phyloP scores from a whole-genome alignment of 345 rosid species.

The Melastoma malabathricum region DNA sequence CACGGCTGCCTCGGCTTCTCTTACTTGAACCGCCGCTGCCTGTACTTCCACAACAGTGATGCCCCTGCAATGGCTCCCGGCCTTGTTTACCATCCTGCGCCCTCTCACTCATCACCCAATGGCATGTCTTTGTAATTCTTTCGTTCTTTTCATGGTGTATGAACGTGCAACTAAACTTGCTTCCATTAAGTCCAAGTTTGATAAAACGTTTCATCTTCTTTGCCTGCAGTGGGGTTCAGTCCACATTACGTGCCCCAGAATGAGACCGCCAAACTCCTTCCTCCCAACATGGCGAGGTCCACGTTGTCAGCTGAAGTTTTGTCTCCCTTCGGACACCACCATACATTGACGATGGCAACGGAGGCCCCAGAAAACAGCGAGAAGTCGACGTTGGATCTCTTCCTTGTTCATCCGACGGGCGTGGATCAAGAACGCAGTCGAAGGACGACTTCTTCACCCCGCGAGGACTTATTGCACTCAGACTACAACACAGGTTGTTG shows the following conservation, averaged over 20 bases:
- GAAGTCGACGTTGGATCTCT: slow-evolving; percentile 27
- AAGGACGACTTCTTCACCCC: slow-evolving; percentile 4
- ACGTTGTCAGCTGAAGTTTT: no score
- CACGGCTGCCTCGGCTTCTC: slow-evolving; percentile 17
- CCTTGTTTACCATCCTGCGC: slow-evolving; percentile 7
- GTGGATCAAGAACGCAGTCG: slow-evolving; percentile 8
- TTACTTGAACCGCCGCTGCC: no score
- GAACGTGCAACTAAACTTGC: no score
- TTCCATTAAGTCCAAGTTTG: no score
- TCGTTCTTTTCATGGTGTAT: no score
- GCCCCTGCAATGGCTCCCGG: slow-evolving; percentile 10
- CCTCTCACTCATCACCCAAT: slow-evolving; percentile 25
- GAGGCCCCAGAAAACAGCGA: not conserved
- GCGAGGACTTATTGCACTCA: slow-evolving; percentile 4
- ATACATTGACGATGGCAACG: not conserved
- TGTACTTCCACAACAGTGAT: slow-evolving; percentile 2
- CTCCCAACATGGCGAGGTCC: slow-evolving; percentile 5
- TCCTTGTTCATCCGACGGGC: slow-evolving; percentile 51
- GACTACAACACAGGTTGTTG: slow-evolving; percentile 10
- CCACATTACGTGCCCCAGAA: slow-evolving; percentile 24
- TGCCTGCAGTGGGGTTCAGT: slow-evolving; percentile 20
- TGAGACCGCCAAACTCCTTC: slow-evolving; percentile 15
- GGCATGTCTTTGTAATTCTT: slow-evolving; percentile 20
- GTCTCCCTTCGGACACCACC: not conserved
- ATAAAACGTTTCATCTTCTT: not conserved